Conservation (phyloP, 768 basidiomycete genomes). For the Rhodotorula babjevae region DNA sequence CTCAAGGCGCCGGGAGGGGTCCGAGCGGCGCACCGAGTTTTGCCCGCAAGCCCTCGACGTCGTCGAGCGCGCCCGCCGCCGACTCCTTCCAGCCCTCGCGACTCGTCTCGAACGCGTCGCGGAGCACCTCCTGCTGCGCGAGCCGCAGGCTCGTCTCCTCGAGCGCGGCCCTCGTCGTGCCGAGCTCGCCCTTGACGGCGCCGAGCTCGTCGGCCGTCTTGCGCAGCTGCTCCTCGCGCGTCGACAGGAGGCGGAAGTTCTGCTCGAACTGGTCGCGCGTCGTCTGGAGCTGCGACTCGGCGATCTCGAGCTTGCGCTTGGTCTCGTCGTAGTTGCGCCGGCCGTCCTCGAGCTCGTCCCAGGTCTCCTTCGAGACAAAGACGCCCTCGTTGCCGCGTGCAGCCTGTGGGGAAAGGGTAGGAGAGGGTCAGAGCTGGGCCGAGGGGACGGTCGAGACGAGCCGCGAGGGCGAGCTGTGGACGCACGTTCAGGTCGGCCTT, state of each 20-base stretch:
- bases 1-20: neutral
- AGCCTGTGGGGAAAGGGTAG: slow-evolving; percentile 54
- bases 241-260: slow-evolving; percentile 69
- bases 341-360: slow-evolving; percentile 70
- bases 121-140: slow-evolving; percentile 73
- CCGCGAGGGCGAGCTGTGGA: too few species aligned
- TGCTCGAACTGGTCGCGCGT: slow-evolving; percentile 89
- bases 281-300: slow-evolving; percentile 72
- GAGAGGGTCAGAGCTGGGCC: neutral
- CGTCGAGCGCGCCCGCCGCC: slow-evolving; percentile 11
- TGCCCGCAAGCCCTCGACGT: slow-evolving; percentile 26
- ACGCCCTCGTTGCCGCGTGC: slow-evolving; percentile 95
- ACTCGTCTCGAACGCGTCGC: slow-evolving; percentile 64
- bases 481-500: slow-evolving; percentile 69
- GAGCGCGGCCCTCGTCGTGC: slow-evolving; percentile 58
- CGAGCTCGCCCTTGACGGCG: slow-evolving; percentile 56
- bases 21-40: slow-evolving; percentile 25
- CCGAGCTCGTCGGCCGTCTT: slow-evolving; percentile 58
- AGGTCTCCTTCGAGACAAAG: slow-evolving; percentile 84
- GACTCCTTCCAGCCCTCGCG: slow-evolving; percentile 40
- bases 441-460: too few species aligned
- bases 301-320: slow-evolving; percentile 70
- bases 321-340: slow-evolving; percentile 77
- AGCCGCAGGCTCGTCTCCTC: slow-evolving; percentile 58
- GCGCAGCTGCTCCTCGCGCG: slow-evolving; percentile 69